Conservation (phyloP, 305 asterid genomes). For the Salvia sclarea region DNA sequence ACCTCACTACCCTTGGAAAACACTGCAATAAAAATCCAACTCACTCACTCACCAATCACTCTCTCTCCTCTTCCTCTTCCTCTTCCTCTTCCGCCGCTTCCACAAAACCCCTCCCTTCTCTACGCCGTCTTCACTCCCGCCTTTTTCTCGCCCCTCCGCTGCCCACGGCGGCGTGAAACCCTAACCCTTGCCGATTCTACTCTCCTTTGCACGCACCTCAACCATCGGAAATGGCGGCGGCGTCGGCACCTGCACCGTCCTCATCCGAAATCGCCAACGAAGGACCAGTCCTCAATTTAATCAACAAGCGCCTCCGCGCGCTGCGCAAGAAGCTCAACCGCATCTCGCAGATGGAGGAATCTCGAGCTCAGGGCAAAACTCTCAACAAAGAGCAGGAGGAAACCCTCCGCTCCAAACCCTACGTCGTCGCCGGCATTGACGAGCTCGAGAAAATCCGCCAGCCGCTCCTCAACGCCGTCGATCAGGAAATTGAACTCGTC, state of each 20-base stretch:
- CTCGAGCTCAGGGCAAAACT: slow-evolving; percentile 60
- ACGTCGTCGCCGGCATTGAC: slow-evolving; percentile 61
- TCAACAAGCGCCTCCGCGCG: slow-evolving; percentile 88
- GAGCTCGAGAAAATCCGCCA: slow-evolving; percentile 82
- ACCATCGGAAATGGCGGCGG: slow-evolving; percentile 47
- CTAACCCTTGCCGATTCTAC: slow-evolving; percentile 7
- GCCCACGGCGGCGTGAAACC: slow-evolving; percentile 34
- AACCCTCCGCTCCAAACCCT: slow-evolving; percentile 66
- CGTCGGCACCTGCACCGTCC: slow-evolving; percentile 50
- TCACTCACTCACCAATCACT: slow-evolving; percentile 13
- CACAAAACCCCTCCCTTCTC: slow-evolving; percentile 23
- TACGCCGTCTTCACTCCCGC: slow-evolving; percentile 12
- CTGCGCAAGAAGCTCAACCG: slow-evolving; percentile 77
- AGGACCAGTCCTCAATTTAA: slow-evolving; percentile 74
- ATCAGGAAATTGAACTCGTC: slow-evolving; percentile 48
- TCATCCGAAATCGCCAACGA: slow-evolving; percentile 51
- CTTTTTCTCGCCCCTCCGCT: slow-evolving; percentile 18
- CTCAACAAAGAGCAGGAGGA: slow-evolving; percentile 92
- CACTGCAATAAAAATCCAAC: slow-evolving; percentile 15
- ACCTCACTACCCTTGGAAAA: slow-evolving; percentile 3
- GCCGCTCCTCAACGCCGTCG: slow-evolving; percentile 59
- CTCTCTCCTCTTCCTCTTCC: not conserved
- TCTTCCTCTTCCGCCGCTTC: slow-evolving; percentile 30
- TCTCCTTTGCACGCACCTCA: slow-evolving; percentile 3
- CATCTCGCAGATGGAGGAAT: slow-evolving; percentile 78